Percentiles rank a stretch among this genome's conserved stretches.
Conservation (phyloP, 768 basidiomycete genomes). For the Russula virescens region DNA sequence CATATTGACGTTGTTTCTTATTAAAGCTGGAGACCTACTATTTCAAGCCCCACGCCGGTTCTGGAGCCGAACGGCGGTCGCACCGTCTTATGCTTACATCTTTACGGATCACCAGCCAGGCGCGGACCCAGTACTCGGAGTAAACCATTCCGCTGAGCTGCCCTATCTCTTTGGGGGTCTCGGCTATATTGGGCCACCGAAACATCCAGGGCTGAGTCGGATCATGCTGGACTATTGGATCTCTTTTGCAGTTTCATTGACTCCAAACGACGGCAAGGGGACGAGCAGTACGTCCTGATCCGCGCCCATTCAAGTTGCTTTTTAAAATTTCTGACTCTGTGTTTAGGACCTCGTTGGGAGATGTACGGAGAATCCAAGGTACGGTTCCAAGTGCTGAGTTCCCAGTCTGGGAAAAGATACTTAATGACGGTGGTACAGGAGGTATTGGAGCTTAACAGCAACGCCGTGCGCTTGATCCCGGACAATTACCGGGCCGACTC, state of each 20-base stretch:
- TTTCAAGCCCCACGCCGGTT: constrained; percentile 38
- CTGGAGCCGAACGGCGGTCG: constrained; percentile 39
- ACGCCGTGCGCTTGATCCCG: constrained; percentile 1
- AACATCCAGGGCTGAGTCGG: constrained; percentile 27
- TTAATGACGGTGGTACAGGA: not conserved
- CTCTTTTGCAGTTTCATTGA: constrained; percentile 39
- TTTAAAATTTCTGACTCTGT: not conserved
- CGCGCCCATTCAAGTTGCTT: not conserved
- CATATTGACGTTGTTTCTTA: not conserved
- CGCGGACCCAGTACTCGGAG: constrained; percentile 12
- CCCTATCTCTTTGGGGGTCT: constrained; percentile 22
- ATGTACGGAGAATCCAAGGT: constrained; percentile 9
- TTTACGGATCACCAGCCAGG: constrained; percentile 36
- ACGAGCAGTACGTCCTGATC: constrained; percentile 28
- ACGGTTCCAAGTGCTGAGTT: not conserved
- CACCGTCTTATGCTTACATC: constrained; percentile 38
- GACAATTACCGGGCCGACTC: not conserved
- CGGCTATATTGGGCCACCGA: not conserved
- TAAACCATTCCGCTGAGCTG: constrained; percentile 25
- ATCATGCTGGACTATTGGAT: constrained; percentile 43
- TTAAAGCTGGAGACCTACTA: constrained; percentile 33
- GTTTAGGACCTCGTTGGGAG: constrained; percentile 1
- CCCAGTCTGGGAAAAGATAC: not conserved
- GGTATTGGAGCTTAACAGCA: not conserved
- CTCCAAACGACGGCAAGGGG: constrained; percentile 30